Conservation (phyloP, 352 stramenopile genomes). For the Phytophthora pisi region DNA sequence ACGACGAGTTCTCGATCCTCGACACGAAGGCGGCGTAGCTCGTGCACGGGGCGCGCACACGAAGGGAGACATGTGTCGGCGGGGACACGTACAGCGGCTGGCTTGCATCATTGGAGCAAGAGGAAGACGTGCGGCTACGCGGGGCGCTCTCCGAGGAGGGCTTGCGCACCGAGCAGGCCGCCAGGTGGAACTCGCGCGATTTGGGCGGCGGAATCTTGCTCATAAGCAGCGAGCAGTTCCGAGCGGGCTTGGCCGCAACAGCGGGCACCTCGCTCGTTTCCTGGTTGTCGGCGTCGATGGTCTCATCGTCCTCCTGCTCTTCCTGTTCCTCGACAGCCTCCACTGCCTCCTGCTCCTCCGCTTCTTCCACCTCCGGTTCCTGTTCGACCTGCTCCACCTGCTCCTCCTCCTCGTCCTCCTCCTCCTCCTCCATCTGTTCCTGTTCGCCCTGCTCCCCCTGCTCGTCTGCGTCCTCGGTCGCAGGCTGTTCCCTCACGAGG, state of each 20-base stretch:
- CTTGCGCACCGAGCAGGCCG: slow-evolving; percentile 25
- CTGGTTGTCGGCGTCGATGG: slow-evolving; percentile 22
- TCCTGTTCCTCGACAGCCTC: background rate
- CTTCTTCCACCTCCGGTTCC: slow-evolving; percentile 4
- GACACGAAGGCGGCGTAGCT: slow-evolving; percentile 40
- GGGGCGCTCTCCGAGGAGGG: background rate
- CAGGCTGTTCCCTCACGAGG: slow-evolving; percentile 6
- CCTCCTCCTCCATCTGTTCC: slow-evolving; percentile 3
- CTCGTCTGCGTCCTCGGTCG: slow-evolving; percentile 3
- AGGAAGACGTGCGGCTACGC: slow-evolving; percentile 9
- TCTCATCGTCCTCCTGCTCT: background rate
- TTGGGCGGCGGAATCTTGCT: slow-evolving; percentile 43
- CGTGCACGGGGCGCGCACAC: slow-evolving; percentile 24
- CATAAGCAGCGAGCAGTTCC: slow-evolving; percentile 7
- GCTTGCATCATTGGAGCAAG: slow-evolving; percentile 8
- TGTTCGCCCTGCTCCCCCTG: slow-evolving; percentile 1
- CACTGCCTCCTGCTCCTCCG: background rate
- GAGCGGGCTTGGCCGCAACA: background rate
- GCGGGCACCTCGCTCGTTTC: slow-evolving; percentile 15
- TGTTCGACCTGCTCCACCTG: background rate
- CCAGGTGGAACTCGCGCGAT: slow-evolving; percentile 32
- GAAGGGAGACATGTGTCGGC: slow-evolving; percentile 29
- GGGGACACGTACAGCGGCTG: slow-evolving; percentile 20
- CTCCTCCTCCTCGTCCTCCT: slow-evolving; percentile 2
- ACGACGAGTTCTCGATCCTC: slow-evolving; percentile 38